These are phyloP conservation scores for Coleophoma eucalyptorum DNA, from an alignment of 2,329 filamentous ascomycete species.

Conservation along the genomic window DNA sequence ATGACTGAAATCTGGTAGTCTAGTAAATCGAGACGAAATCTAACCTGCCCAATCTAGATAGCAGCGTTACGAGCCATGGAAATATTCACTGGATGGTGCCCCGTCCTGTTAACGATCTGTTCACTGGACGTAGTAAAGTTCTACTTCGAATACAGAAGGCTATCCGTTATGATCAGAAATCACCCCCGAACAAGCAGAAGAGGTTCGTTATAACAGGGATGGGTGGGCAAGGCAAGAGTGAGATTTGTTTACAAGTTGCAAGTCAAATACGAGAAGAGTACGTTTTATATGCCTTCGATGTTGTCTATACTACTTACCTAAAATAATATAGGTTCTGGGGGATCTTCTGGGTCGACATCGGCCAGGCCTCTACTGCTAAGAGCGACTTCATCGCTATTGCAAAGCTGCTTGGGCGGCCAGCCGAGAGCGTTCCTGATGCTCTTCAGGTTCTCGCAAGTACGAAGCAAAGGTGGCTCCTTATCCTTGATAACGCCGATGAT, in stretches of 20 bases:
- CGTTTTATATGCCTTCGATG: too few species aligned
- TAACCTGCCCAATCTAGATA: too few species aligned
- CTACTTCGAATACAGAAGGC: too few species aligned
- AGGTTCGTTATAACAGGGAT: conserved; percentile 19
- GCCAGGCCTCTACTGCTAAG: conserved; percentile 10
- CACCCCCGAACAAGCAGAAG: conserved; percentile 4
- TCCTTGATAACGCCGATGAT: conserved; percentile 40
- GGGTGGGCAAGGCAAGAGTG: conserved; percentile 25
- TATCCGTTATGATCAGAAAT: too few species aligned
- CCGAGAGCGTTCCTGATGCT: not conserved
- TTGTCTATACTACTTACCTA: too few species aligned
- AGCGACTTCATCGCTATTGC: conserved; percentile 11
- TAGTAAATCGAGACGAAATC: too few species aligned
- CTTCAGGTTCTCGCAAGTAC: conserved; percentile 8
- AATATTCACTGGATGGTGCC: too few species aligned
- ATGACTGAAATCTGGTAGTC: too few species aligned
- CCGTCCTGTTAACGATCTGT: too few species aligned
- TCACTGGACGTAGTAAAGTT: too few species aligned
- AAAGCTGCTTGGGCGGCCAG: conserved; percentile 5
- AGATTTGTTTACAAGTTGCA: conserved; percentile 22
- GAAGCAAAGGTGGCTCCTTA: conserved; percentile 27
- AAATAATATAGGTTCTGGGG: conserved; percentile 17
- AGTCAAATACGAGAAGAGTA: conserved; percentile 8
- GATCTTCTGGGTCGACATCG: conserved; percentile 14
- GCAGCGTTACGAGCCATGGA: too few species aligned